These are phyloP conservation scores for Candida ovalis DNA, from an alignment of 805 yeast genomes.

Conservation along the genomic window DNA sequence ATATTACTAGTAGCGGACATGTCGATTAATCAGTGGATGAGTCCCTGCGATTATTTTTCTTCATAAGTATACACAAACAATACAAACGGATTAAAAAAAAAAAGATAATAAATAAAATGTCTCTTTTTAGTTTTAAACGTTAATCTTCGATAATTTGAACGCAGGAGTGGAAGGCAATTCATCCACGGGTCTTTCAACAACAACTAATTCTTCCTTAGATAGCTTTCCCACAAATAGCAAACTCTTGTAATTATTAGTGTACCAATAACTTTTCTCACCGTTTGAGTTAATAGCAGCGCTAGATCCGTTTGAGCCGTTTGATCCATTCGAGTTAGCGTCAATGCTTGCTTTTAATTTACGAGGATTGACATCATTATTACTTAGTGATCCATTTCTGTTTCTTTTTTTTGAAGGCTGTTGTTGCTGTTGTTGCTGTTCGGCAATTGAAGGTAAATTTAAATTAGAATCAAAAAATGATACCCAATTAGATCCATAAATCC, in stretches of 20 bases:
- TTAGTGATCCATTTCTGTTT: conserved; percentile 29
- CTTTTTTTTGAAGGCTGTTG: conserved; percentile 32
- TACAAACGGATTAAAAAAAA: too few relatives aligned
- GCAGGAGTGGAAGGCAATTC: conserved; percentile 57
- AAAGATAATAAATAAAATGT: background rate
- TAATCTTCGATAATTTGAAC: conserved; percentile 56
- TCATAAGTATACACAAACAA: too few relatives aligned
- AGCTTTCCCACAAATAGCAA: conserved; percentile 58
- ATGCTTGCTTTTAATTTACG: conserved; percentile 4
- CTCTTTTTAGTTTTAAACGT: conserved; percentile 23
- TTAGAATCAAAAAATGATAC: conserved; percentile 66
- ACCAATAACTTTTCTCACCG: conserved; percentile 56
- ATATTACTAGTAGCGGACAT: too few relatives aligned
- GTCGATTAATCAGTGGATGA: too few relatives aligned
- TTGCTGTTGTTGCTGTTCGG: conserved; percentile 28
- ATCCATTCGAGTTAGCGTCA: conserved; percentile 13
- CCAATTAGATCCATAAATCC: conserved; percentile 92
- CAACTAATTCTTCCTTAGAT: conserved; percentile 51
- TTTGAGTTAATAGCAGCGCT: conserved; percentile 25
- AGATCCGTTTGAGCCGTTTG: background rate
- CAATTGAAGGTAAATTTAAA: conserved; percentile 38
- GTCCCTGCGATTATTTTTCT: too few relatives aligned
- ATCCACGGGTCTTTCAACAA: conserved; percentile 72
- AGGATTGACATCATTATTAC: background rate
- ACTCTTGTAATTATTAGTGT: conserved; percentile 72